Base-by-base conservation (phyloP, 352 stramenopile genomes). In the Globisporangium canariense region DNA sequence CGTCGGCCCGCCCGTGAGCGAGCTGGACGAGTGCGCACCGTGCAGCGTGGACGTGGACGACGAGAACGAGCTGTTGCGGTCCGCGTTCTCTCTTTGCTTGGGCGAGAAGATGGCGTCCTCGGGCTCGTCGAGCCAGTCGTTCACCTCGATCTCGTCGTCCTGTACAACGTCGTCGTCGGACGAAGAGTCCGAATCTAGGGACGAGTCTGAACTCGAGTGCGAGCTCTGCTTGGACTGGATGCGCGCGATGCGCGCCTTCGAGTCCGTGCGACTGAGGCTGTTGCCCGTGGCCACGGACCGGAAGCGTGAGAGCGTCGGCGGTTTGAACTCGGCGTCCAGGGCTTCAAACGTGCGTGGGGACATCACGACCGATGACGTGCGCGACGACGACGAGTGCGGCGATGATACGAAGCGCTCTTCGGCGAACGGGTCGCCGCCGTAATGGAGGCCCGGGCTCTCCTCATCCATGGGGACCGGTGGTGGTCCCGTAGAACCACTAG, bases 91-190 rank as follows among this genome's bases (percentile, higher is more conserved):
- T 36, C 32, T 28, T 5, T 68, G 57, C 49, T 75, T 76, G 36
- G 81, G 81, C 14, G 83, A 83, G 46, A 88, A 65, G 40, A 90
- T 66, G 0, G 78, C 78, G 59, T 89, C 79, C 28, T 90, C 76
- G 0, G 78, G 77, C 38, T 91, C 84, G 68, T 90, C 84, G 20
- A 93, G 82, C 84, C 84, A 93, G 67, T 93, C 84, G 58, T 74
- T 86, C 14, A 93, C 72, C 52, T 80, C 68, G 3, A 88, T 57
- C 22, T 90, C 84, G 32, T 89, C 82, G 1, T 86, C 78, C 18
- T 60, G 61, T 2, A 75, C 25, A 20, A 75, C 43, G 20, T 78
- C 74, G 53, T 78, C 74, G 40, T 71, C 66, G 8, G 54, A 65
- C 4, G 60, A 68, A 9, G 66, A 71, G 28, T 85, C 76, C 13